Evolutionary conservation across 768 basidiomycete species (phyloP).

Genomic region (Leucocoprinus sp.): DNA sequence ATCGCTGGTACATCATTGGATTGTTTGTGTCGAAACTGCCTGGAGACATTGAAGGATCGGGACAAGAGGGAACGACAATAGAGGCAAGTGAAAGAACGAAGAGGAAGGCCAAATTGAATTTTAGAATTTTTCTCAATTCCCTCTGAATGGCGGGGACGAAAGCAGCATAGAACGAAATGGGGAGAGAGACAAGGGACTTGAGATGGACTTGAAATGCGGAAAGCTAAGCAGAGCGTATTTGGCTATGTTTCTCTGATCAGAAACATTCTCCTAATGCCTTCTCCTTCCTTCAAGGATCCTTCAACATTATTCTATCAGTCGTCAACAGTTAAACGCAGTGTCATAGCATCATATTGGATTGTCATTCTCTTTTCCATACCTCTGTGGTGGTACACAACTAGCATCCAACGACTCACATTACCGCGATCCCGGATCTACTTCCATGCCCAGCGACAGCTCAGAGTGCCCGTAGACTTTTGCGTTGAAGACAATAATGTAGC

Average conservation of each 20-base stretch:
- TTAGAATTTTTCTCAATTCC: not conserved
- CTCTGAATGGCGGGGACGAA: conserved; percentile 1
- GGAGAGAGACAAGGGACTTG: conserved; percentile 8
- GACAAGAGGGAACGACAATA: conserved; percentile 4
- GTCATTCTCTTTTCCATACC: conserved; percentile 74
- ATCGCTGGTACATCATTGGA: conserved; percentile 23
- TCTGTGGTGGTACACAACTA: conserved; percentile 91
- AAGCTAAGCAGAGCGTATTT: conserved; percentile 20
- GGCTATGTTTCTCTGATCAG: conserved; percentile 20
- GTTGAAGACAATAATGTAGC: conserved; percentile 1
- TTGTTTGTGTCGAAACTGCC: conserved; percentile 31
- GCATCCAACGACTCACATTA: conserved; percentile 74
- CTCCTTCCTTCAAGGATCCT: conserved; percentile 35
- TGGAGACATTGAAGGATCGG: conserved; percentile 29
- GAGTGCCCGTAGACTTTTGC: conserved; percentile 40
- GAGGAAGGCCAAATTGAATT: conserved; percentile 8
- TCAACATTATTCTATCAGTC: conserved; percentile 46
- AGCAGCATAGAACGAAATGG: not conserved
- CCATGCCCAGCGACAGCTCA: conserved; percentile 36
- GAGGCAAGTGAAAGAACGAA: conserved; percentile 11
- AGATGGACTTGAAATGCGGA: conserved; percentile 10
- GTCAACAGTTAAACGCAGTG: conserved; percentile 39
- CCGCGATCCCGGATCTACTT: conserved; percentile 53
- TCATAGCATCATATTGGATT: conserved; percentile 72
- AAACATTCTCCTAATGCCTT: conserved; percentile 14